phyloP scores from a whole-genome alignment of 1,284 basidiomycete genomes.

The Ustilago tritici region DNA sequence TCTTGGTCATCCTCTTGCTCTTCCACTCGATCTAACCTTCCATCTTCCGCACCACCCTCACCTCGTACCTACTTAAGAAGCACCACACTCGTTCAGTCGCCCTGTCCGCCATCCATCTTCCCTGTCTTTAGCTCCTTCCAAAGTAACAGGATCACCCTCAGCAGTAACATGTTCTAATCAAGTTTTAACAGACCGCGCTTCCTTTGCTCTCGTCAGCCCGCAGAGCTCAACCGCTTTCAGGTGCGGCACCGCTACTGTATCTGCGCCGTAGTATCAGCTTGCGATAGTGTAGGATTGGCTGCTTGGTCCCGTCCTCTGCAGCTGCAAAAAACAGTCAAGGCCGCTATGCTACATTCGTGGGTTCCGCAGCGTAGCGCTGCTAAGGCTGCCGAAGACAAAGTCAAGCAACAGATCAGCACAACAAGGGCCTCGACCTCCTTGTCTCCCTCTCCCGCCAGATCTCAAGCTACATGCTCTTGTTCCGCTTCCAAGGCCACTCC shows the following conservation, averaged over 20 bases:
- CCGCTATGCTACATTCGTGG: not conserved
- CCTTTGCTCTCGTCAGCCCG: not conserved
- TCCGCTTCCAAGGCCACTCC: slow-evolving; percentile 4
- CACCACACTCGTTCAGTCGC: not conserved
- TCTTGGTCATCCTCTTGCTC: not conserved
- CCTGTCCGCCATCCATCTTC: not conserved
- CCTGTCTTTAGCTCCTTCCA: not conserved
- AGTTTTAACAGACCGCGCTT: not conserved
- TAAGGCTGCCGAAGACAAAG: slow-evolving; percentile 19
- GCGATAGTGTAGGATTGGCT: not conserved
- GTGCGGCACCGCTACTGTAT: not conserved
- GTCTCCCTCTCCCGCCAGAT: not conserved
- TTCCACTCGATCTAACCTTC: not conserved
- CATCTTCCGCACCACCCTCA: not conserved
- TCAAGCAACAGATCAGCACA: slow-evolving; percentile 4
- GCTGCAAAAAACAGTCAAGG: not conserved
- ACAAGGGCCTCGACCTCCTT: not conserved
- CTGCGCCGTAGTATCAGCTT: not conserved
- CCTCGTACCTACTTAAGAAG: not conserved
- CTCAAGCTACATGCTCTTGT: not conserved
- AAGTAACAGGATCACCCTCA: not conserved
- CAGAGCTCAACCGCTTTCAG: not conserved
- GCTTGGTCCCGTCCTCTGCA: not conserved
- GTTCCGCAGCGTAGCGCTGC: slow-evolving; percentile 32
- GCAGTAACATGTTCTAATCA: not conserved